phyloP scores from a whole-genome alignment of 371 early-diverging fungal species.

The Zopfochytrium polystomum region DNA sequence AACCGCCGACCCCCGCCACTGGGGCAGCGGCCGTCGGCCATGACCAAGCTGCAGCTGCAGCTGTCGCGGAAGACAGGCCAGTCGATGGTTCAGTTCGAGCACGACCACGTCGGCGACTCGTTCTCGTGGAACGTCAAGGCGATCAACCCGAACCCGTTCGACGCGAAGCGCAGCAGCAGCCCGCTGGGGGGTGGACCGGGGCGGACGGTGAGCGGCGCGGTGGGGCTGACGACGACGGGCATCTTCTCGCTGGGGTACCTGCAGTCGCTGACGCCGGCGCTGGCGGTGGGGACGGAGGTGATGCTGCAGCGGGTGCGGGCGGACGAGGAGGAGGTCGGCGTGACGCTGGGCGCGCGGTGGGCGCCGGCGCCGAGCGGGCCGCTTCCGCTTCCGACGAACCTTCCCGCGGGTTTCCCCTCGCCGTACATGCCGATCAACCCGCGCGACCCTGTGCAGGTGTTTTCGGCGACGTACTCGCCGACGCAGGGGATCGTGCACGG shows the following conservation, averaged over 20 bases:
- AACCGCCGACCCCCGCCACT: conserved; percentile 13
- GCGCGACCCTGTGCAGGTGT: conserved; percentile 53
- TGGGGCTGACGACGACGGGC: too few relatives aligned
- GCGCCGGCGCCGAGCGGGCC: conserved; percentile 32
- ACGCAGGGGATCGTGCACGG: conserved; percentile 80
- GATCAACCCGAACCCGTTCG: conserved; percentile 89
- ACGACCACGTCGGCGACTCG: conserved; percentile 86
- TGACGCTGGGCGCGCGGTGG: conserved; percentile 42
- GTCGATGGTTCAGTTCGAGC: conserved; percentile 87
- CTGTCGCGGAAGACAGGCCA: conserved; percentile 71
- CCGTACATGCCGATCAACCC: conserved; percentile 49
- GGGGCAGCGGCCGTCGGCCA: conserved; percentile 22
- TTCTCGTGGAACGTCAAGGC: conserved; percentile 84
- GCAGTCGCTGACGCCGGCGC: conserved; percentile 81
- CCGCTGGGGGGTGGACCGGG: too few relatives aligned
- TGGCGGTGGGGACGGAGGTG: conserved; percentile 85
- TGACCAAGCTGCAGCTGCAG: conserved; percentile 81
- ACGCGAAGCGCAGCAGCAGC: too few relatives aligned
- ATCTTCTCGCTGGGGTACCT: conserved; percentile 82
- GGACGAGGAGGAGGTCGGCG: conserved; percentile 72
- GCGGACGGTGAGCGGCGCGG: conserved; percentile 18
- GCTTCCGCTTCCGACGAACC: conserved; percentile 35
- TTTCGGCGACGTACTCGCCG: conserved; percentile 75
- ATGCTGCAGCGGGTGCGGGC: conserved; percentile 82
- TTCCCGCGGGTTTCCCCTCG: conserved; percentile 42